Conservation (phyloP, 768 basidiomycete genomes). For the Leccinum obscurum region DNA sequence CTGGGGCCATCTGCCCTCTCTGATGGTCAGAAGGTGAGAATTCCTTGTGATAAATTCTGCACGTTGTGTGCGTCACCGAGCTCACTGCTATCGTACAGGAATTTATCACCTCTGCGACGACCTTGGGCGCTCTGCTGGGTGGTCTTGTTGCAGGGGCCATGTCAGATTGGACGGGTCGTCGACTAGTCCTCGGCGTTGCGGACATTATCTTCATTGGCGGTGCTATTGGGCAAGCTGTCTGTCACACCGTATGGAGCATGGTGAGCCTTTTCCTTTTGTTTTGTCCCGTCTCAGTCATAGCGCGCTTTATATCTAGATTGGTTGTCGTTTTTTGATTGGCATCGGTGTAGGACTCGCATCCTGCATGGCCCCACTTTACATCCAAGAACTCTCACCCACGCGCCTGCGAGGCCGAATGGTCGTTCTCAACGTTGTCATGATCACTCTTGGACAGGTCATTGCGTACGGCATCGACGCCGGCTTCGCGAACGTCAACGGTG, state of each 20-base stretch:
- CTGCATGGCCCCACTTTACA: slow-evolving; percentile 79
- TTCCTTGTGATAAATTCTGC: not conserved
- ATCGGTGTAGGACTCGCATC: slow-evolving; percentile 73
- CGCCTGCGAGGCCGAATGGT: slow-evolving; percentile 73
- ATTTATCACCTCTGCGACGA: slow-evolving; percentile 78
- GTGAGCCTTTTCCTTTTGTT: slow-evolving; percentile 30
- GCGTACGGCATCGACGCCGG: slow-evolving; percentile 75
- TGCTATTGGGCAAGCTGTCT: slow-evolving; percentile 69
- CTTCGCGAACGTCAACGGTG: slow-evolving; percentile 54
- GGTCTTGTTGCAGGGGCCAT: slow-evolving; percentile 50
- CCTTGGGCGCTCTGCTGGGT: slow-evolving; percentile 75
- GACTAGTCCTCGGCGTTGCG: slow-evolving; percentile 61
- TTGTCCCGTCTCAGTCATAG: not conserved
- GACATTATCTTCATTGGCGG: slow-evolving; percentile 76
- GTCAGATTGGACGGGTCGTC: slow-evolving; percentile 71
- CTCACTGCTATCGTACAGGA: slow-evolving; percentile 47
- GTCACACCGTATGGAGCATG: slow-evolving; percentile 71
- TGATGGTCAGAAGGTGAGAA: slow-evolving; percentile 58
- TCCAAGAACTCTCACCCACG: slow-evolving; percentile 81
- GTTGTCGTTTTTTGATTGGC: slow-evolving; percentile 73
- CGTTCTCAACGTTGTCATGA: slow-evolving; percentile 78
- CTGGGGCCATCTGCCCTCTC: slow-evolving; percentile 58
- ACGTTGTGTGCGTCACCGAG: too few species aligned
- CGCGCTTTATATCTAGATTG: slow-evolving; percentile 44
- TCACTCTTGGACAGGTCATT: slow-evolving; percentile 79